Evolutionary conservation across 352 stramenopile species (phyloP), one percentile per base, ranked within the genome.

Genomic region (Phytophthora meadii): DNA sequence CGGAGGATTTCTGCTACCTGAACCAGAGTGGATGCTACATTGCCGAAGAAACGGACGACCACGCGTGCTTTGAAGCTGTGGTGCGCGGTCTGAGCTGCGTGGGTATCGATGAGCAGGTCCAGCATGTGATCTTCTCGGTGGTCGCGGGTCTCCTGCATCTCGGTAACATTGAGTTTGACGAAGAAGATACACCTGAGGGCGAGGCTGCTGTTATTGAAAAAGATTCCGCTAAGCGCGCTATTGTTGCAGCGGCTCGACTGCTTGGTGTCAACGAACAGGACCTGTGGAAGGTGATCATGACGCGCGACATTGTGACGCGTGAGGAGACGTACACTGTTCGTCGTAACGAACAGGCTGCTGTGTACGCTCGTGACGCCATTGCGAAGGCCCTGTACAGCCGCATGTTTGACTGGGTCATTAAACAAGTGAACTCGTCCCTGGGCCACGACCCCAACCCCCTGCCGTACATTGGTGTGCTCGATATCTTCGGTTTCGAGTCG

Each of bases 81-180:
- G 84, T 94, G 24, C 73, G 75, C 7, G 86, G 84, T 56, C 61
- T 96, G 48, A 78, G 58, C 54, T 96, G 84, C 58, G 88, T 96
- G 19, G 87, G 90, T 61, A 91, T 97, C 44, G 61, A 84, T 49
- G 73, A 85, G 4, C 44, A 65, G 40, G 70, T 89, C 55, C 84
- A 95, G 63, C 77, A 93, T 37, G 64, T 81, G 12, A 90, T 99
- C 5, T 98, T 99, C 75, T 88, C 78, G 25, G 87, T 99, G 46
- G 81, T 98, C 57, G 95, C 95, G 0, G 96, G 92, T 56, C 82
- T 99, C 34, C 70, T 99, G 42, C 97, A 99, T 77, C 82, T 99
- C 36, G 97, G 97, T 49, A 99, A 99, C 81, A 87, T 99, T 32
- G 78, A 96, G 12, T 98, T 99, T 68, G 87, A 97, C 39, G 88